These are phyloP conservation scores for Fusarium piperis DNA, from an alignment of 2,329 filamentous ascomycete species.

Conservation along the genomic window DNA sequence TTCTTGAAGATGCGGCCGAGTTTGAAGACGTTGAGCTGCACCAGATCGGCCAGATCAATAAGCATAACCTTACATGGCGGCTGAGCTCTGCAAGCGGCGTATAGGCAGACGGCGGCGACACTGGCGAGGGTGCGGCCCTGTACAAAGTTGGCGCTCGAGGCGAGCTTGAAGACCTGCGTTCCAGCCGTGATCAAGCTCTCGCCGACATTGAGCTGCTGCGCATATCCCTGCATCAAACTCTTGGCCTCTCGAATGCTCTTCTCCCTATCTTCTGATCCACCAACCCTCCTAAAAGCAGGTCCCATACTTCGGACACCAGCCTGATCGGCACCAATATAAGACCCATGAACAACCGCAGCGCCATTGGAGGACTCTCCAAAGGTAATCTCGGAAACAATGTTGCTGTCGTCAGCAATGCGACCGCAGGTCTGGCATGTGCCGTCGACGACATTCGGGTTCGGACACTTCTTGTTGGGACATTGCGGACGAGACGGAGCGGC, in stretches of 20 bases:
- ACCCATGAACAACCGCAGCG: slow-evolving; percentile 90
- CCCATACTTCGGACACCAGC: slow-evolving; percentile 77
- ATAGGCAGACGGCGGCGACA: slow-evolving; percentile 90
- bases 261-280: slow-evolving; percentile 67
- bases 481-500: slow-evolving; percentile 51
- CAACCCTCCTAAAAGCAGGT: slow-evolving; percentile 68
- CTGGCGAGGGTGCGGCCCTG: slow-evolving; percentile 86
- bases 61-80: slow-evolving; percentile 87
- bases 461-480: slow-evolving; percentile 69
- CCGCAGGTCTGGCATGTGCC: slow-evolving; percentile 86
- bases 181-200: slow-evolving; percentile 72
- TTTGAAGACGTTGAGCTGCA: slow-evolving; percentile 88
- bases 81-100: slow-evolving; percentile 84
- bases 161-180: slow-evolving; percentile 79
- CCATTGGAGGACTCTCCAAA: slow-evolving; percentile 90
- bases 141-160: slow-evolving; percentile 79
- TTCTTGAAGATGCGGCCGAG: slow-evolving; percentile 91
- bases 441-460: slow-evolving; percentile 69
- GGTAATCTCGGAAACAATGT: slow-evolving; percentile 90
- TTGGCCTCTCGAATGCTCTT: slow-evolving; percentile 68
- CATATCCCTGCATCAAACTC: slow-evolving; percentile 70
- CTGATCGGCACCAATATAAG: slow-evolving; percentile 86
- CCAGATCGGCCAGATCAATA: slow-evolving; percentile 91
- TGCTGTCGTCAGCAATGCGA: slow-evolving; percentile 82
- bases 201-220: slow-evolving; percentile 66